A percentile compares a stretch with the other conserved stretches of the same genome.
These are phyloP conservation scores for Schizophyllum commune DNA, from an alignment of 1,284 basidiomycete species.

Conservation along the genomic window DNA sequence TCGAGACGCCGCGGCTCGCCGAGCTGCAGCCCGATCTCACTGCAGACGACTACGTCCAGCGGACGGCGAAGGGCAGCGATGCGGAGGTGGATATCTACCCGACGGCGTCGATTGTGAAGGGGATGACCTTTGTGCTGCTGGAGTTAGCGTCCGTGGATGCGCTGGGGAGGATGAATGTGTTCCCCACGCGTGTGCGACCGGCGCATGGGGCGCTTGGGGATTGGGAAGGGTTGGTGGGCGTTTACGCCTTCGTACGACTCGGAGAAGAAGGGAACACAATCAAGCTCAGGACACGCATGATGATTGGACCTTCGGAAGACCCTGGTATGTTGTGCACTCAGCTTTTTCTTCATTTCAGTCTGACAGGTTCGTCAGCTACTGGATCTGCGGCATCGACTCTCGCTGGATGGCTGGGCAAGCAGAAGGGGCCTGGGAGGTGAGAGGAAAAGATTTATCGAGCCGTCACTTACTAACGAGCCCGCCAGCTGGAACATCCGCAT, in stretches of 20 bases:
- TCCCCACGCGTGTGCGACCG: constrained; percentile 16
- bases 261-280: constrained; percentile 14
- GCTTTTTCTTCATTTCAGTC: background rate
- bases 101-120: constrained; percentile 37
- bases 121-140: constrained; percentile 37
- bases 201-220: constrained; percentile 24
- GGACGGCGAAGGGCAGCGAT: constrained; percentile 20
- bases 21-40: constrained; percentile 20
- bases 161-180: constrained; percentile 22
- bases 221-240: constrained; percentile 27
- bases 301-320: constrained; percentile 30
- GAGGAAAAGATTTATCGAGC: background rate
- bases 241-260: constrained; percentile 26
- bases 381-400: constrained; percentile 37
- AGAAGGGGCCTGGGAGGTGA: constrained; percentile 26
- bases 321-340: constrained; percentile 11
- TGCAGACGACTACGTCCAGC: constrained; percentile 27
- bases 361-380: constrained; percentile 20
- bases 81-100: constrained; percentile 4
- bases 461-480: background rate
- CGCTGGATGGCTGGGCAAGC: constrained; percentile 28
- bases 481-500: constrained; percentile 21
- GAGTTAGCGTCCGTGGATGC: constrained; percentile 29
- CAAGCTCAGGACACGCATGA: constrained; percentile 31
- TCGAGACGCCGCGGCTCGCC: constrained; percentile 19